A percentile compares a stretch with the other conserved stretches of the same genome.
phyloP scores from a whole-genome alignment of 2,329 filamentous ascomycete genomes.

The Clonostachys solani region DNA sequence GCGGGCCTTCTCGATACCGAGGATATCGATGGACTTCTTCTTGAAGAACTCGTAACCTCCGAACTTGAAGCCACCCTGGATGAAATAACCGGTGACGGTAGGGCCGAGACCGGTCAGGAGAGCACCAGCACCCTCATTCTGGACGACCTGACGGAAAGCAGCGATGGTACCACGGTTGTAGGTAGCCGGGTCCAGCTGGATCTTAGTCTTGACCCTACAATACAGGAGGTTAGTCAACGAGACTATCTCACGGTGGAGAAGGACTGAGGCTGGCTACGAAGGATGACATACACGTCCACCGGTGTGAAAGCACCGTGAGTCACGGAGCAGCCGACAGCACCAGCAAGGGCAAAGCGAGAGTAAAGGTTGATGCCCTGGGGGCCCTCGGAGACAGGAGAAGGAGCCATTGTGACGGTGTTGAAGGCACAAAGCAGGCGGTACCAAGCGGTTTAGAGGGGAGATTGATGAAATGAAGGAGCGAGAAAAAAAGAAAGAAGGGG shows the following conservation, averaged over 20 bases:
- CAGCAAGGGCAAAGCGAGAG: conserved; percentile 86
- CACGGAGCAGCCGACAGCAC: conserved; percentile 88
- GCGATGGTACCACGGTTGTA: conserved; percentile 81
- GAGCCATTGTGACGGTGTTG: conserved; percentile 33
- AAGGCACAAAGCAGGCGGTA: too few relatives aligned
- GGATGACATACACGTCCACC: conserved; percentile 78
- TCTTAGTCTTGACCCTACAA: conserved; percentile 78
- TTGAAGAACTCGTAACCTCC: conserved; percentile 91
- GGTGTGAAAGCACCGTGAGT: conserved; percentile 90
- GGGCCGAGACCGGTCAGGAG: conserved; percentile 77
- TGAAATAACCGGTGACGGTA: conserved; percentile 79
- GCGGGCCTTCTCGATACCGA: conserved; percentile 68
- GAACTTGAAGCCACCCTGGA: conserved; percentile 84
- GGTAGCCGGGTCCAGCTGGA: conserved; percentile 78
- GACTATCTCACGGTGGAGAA: conserved; percentile 1
- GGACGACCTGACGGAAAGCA: conserved; percentile 74
- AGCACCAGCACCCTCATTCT: conserved; percentile 73
- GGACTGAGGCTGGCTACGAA: not conserved
- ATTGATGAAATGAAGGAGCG: too few relatives aligned
- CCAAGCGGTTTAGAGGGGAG: too few relatives aligned
- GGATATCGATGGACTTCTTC: conserved; percentile 71
- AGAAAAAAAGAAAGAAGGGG: too few relatives aligned
- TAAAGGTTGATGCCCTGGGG: conserved; percentile 35
- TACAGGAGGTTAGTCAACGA: not conserved
- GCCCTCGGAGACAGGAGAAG: conserved; percentile 33